Evolutionary conservation across 345 rosid genomes (phyloP).

Genomic region (Camelina laxa): DNA sequence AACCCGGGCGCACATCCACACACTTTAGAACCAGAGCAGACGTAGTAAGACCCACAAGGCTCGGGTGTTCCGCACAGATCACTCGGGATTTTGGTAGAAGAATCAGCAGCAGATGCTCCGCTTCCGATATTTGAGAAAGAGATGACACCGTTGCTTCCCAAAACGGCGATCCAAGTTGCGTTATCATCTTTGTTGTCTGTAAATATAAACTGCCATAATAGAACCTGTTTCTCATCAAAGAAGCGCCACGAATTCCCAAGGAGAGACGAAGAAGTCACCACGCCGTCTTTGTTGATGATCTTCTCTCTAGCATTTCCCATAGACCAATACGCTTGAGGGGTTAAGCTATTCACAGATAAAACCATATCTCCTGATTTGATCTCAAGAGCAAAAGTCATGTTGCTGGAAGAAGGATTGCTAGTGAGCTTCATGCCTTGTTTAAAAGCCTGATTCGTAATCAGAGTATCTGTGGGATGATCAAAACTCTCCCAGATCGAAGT

Average conservation of each 20-base stretch:
- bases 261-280: conserved; percentile 54
- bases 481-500: conserved; percentile 80
- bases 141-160: conserved; percentile 66
- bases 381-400: conserved; percentile 71
- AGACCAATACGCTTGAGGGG: conserved; percentile 88
- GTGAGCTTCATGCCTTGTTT: conserved; percentile 72
- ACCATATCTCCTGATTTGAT: conserved; percentile 78
- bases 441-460: conserved; percentile 68
- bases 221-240: conserved; percentile 55
- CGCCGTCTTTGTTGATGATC: conserved; percentile 50
- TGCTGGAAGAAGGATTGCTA: conserved; percentile 55
- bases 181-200: conserved; percentile 49
- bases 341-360: conserved; percentile 61
- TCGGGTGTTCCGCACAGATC: conserved; percentile 74
- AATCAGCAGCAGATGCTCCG: conserved; percentile 34
- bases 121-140: conserved; percentile 60
- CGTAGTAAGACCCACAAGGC: conserved; percentile 61
- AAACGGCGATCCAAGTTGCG: conserved; percentile 73
- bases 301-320: conserved; percentile 53
- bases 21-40: conserved; percentile 56
- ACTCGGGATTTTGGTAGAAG: conserved; percentile 63
- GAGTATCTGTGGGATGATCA: conserved; percentile 77
- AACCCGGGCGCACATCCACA: conserved; percentile 74
- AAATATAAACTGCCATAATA: conserved; percentile 63
- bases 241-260: conserved; percentile 78